Evolutionary conservation across 192 early-diverging fungal genomes (phyloP), one percentile per base, ranked within the genome.

Genomic region (Globomyces pollinis-pini): DNA sequence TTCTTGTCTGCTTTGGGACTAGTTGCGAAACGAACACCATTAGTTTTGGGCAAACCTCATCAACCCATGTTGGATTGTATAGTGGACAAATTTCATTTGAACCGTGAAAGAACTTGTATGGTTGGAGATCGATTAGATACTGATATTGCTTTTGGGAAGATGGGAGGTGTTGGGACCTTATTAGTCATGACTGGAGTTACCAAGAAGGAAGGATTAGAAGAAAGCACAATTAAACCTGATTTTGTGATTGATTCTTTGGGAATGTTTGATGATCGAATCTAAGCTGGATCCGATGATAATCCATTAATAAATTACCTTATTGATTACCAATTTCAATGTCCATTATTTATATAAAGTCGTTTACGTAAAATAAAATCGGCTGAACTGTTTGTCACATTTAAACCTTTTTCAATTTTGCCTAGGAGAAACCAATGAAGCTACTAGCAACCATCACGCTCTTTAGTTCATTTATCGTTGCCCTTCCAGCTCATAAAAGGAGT

Each of bases 11-110:
- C 89, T 5, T 70, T 99, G 39, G 69, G 82, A 12, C 74, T 82
- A 38, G 81, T 92, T n/a, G 72, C 91, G n/a, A 83, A 81, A 50
- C 62, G 86, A 55, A 57, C 84, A n/a, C 93, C 96, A 32, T 64
- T 72, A 2, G 81, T 97, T 44, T 75, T 97, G 53, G 96, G 96
- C 18, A 99, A 99, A 66, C 96, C 96, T 8, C 84, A 90, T 63
- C 78, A 85, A 60, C 86, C 85, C 9, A 97, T 99, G 94, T 70
- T 99, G 41, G 90, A 99, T 51, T 85, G 87, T 45, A 94, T 99
- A 53, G 72, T 91, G 41, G 73, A 85, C 33, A 86, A 87, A 78
- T 90, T 84, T 62, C 75, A 86, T 44, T 76, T 97, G 2, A 86
- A 97, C 55, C 84, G 80, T 0, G 45, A 68, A 9, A 73, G 86